Conservation (phyloP, 352 stramenopile genomes). For the Pilasporangium apinafurcum region DNA sequence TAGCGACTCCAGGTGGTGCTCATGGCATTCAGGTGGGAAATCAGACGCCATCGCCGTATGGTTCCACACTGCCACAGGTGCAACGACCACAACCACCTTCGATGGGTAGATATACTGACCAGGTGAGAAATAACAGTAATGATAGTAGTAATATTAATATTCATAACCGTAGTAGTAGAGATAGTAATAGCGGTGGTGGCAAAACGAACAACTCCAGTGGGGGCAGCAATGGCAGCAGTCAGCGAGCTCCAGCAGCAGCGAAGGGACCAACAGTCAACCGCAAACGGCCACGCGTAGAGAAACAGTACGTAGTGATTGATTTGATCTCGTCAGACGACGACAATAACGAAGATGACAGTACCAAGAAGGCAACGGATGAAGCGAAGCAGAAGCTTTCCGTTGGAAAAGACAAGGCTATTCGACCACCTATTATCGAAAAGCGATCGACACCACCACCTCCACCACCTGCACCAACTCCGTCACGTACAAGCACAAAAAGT, state of each 20-base stretch:
- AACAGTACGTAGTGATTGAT: conserved; percentile 15
- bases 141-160: not conserved
- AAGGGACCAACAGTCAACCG: too few relatives aligned
- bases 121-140: too few relatives aligned
- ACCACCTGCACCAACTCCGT: not conserved
- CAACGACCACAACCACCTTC: not conserved
- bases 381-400: not conserved
- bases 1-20: not conserved
- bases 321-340: conserved; percentile 31
- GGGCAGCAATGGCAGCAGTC: not conserved
- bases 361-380: not conserved
- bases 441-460: not conserved
- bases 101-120: too few relatives aligned
- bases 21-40: not conserved
- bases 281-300: not conserved
- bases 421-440: not conserved
- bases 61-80: not conserved
- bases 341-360: not conserved
- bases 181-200: not conserved
- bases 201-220: not conserved
- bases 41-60: not conserved
- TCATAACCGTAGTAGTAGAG: not conserved
- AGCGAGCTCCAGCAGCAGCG: not conserved
- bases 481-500: too few relatives aligned
- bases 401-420: not conserved